Base-by-base conservation (phyloP, 2,329 filamentous ascomycete species). In the Hypoxylon sp. region DNA sequence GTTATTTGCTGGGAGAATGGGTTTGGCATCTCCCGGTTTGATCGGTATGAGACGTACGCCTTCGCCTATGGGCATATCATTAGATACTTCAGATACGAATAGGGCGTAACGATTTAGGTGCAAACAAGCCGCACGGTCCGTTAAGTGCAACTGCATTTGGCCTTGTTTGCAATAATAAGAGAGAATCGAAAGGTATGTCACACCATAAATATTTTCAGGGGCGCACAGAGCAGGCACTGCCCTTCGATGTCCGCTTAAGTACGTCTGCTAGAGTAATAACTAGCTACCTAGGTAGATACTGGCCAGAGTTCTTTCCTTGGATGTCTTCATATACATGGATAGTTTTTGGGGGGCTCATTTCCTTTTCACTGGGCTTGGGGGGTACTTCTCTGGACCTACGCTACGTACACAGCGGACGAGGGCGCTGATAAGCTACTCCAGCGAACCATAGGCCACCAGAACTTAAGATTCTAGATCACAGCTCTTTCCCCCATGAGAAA, bases 81-180 rank as follows among this genome's bases (percentile, higher is more conserved):
- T 40, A 40, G 16, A 40, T 9, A 40, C 36, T 11, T 11, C 4
- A 9, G 20, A 18, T 9, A 20, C 11, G 14, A 40, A 18, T 16
- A 18, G 8, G 36, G 36, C 36, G 36, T 40, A 40, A 18, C 36
- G 30, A 53, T 11, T 9, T 42, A 53, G n/a, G 26, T 11, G 24
- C 50, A 53, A 53, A 53, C 33, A 48, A 38, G 24, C 9, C 12
- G 14, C 24, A 28, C 16, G 16, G 11, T 22, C 16, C 32, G 48
- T 16, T 28, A 30, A 18, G 38, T 33, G 32, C 33, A 32, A 24
- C 26, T 45, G 16, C 20, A 22, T 4, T 45, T 42, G 26, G 18
- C 18, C 42, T 16, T 50, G 44, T 50, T 49, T 48, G 42, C 38
- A 14, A 32, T 33, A n/a, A 7, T 24, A 33, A 20, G 51, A 18